Base-by-base conservation (phyloP, 305 asterid genomes). In the Salvia sclarea region DNA sequence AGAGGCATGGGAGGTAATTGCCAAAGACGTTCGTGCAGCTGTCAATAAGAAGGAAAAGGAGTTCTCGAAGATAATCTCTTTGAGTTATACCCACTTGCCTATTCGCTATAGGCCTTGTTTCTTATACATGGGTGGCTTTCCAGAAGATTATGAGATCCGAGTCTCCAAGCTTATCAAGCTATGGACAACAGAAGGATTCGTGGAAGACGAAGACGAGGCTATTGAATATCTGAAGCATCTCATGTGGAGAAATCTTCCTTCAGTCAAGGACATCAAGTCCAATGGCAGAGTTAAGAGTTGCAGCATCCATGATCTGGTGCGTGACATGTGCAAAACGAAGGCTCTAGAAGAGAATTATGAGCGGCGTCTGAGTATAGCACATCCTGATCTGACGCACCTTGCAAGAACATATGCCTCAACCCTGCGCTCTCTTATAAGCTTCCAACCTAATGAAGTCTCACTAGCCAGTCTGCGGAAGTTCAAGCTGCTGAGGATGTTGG, bases 1-100 rank as follows among this genome's bases (percentile, higher is more conserved):
- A 10, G 1, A 17, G 1, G 17, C 28, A 3, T 58, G 64, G 64
- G 4, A 17, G 48, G 6, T 35, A 35, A 11, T 58, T 18, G 30
- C 48, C 0, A 5, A 4, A 3, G 7, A 33, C 1, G 38, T 33
- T 7, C 6, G 7, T 4, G 5, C 9, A 5, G 6, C 38, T 5
- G 38, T 33, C 2, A 4, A 25, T 4, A 13, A 14, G 24, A 25
- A 37, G 17, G 49, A 20, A 0, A 18, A 4, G 2, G 4, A 60
- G 2, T 40, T 35, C 2, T 11, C 6, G 1, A 16, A 20, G 20
- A 44, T 63, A 24, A 22, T 72, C 0, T 28, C 13, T 6, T 30
- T 62, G 24, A 62, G 76, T 54, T 40, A 72, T 35, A 11, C 11
- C 11, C 45, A 71, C 16, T 12, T 71, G 57, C 64, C 69, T 35